These are phyloP conservation scores for Globisporangium cylindrosporum DNA, from an alignment of 352 stramenopile species.

Conservation along the genomic window DNA sequence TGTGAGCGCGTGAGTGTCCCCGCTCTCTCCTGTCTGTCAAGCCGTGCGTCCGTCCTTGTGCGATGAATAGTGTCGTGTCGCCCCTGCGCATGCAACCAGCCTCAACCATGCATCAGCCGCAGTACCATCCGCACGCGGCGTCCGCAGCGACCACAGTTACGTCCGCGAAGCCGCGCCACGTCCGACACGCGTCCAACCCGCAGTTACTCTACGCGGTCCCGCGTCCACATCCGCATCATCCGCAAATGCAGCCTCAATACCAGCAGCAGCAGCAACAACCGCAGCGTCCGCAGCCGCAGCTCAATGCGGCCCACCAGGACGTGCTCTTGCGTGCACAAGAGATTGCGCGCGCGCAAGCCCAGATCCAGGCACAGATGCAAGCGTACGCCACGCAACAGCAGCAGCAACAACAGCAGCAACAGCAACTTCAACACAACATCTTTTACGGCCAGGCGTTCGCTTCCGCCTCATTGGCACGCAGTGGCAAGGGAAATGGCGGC, in stretches of 20 bases:
- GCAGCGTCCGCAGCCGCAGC: background rate
- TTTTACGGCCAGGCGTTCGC: slow-evolving; percentile 15
- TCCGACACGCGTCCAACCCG: slow-evolving; percentile 11
- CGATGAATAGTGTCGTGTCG: slow-evolving; percentile 23
- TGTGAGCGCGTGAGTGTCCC: background rate
- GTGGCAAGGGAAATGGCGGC: background rate
- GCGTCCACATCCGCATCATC: background rate
- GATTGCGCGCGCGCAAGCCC: slow-evolving; percentile 26
- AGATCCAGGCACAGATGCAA: slow-evolving; percentile 39
- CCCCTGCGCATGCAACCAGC: slow-evolving; percentile 16
- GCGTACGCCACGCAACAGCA: slow-evolving; percentile 19
- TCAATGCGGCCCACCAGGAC: slow-evolving; percentile 16
- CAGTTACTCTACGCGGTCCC: background rate
- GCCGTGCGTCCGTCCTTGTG: background rate
- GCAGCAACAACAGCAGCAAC: background rate
- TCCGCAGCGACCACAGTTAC: background rate
- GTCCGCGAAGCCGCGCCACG: background rate
- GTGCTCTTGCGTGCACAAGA: slow-evolving; percentile 24
- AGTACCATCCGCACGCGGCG: background rate
- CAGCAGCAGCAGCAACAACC: background rate
- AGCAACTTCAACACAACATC: slow-evolving; percentile 13
- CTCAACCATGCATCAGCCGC: slow-evolving; percentile 15
- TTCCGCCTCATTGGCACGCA: background rate
- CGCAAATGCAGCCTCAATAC: background rate
- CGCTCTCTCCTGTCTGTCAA: slow-evolving; percentile 1